phyloP scores from a whole-genome alignment of 202 grass and related monocot genomes.

The Cymbopogon flexuosus region DNA sequence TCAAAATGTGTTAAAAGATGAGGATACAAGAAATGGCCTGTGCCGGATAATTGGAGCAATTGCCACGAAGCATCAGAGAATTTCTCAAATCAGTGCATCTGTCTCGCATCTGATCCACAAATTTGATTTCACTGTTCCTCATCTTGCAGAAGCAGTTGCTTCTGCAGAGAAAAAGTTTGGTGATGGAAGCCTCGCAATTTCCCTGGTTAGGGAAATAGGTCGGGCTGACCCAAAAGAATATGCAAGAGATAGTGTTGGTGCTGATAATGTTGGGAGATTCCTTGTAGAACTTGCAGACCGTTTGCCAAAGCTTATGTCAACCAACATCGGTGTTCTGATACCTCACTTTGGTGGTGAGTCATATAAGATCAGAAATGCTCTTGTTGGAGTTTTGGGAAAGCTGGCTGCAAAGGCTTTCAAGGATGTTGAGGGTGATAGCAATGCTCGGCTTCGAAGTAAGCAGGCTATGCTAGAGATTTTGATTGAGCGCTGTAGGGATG shows the following conservation, averaged over 20 bases:
- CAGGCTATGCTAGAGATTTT: conserved; percentile 93
- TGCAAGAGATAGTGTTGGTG: conserved; percentile 64
- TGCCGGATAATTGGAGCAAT: conserved; percentile 71
- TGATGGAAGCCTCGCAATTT: conserved; percentile 74
- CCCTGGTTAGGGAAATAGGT: conserved; percentile 80
- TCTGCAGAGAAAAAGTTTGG: conserved; percentile 69
- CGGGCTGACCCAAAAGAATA: conserved; percentile 85
- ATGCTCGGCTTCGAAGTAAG: conserved; percentile 71
- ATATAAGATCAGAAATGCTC: conserved; percentile 97
- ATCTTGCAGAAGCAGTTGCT: conserved; percentile 70
- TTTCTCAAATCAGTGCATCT: conserved; percentile 78
- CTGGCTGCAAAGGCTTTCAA: conserved; percentile 76
- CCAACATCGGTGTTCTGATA: conserved; percentile 79
- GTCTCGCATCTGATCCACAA: conserved; percentile 80
- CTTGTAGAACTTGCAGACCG: conserved; percentile 73
- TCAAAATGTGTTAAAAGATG: conserved; percentile 66
- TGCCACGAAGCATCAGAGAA: conserved; percentile 70
- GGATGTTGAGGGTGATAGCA: conserved; percentile 69
- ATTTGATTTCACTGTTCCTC: conserved; percentile 63
- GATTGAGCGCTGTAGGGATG: conserved; percentile 83
- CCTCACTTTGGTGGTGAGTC: conserved; percentile 96
- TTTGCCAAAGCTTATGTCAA: conserved; percentile 80
- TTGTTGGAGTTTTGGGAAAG: conserved; percentile 90
- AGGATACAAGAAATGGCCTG: conserved; percentile 65
- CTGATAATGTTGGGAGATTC: conserved; percentile 88